A percentile compares a stretch with the other conserved stretches of the same genome.
Conservation (phyloP, 768 basidiomycete genomes). For the Boletus coccyginus region DNA sequence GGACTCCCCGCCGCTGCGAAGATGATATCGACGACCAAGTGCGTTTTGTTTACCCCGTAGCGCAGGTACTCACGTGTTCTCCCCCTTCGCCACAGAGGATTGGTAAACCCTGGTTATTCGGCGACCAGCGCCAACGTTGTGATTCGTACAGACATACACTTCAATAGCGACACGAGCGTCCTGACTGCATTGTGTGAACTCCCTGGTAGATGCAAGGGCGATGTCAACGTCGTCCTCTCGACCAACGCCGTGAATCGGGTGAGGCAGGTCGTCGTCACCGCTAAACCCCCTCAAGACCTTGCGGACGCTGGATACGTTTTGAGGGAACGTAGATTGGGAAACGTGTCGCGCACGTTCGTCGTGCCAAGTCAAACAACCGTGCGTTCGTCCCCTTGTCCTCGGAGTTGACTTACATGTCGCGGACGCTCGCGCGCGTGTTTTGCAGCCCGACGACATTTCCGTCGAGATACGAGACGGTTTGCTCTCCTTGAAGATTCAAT, state of each 20-base stretch:
- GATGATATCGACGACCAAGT: conserved; percentile 20
- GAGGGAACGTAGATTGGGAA: conserved; percentile 55
- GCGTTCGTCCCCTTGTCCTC: conserved; percentile 23
- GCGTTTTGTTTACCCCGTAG: conserved; percentile 6
- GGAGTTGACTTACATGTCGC: background rate
- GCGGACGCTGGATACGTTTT: conserved; percentile 42
- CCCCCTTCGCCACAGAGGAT: conserved; percentile 8
- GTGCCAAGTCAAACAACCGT: conserved; percentile 60
- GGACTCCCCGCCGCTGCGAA: conserved; percentile 1
- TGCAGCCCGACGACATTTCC: conserved; percentile 51
- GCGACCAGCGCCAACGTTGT: conserved; percentile 30
- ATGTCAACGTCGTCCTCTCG: conserved; percentile 58
- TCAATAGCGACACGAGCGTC: conserved; percentile 47
- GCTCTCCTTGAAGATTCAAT: conserved; percentile 52
- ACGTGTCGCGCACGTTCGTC: conserved; percentile 47
- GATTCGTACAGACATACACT: conserved; percentile 62
- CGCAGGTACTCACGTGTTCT: conserved; percentile 11
- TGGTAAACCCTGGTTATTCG: conserved; percentile 27
- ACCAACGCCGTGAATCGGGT: conserved; percentile 60
- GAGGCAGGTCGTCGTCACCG: conserved; percentile 58
- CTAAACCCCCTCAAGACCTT: conserved; percentile 42
- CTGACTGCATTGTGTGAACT: conserved; percentile 65
- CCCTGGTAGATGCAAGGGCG: conserved; percentile 59
- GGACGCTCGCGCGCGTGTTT: background rate
- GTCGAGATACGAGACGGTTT: conserved; percentile 60